Evolutionary conservation across 1,284 basidiomycete genomes (phyloP), one percentile per base, ranked within the genome.

Genomic region (Rhodotorula sp.): DNA sequence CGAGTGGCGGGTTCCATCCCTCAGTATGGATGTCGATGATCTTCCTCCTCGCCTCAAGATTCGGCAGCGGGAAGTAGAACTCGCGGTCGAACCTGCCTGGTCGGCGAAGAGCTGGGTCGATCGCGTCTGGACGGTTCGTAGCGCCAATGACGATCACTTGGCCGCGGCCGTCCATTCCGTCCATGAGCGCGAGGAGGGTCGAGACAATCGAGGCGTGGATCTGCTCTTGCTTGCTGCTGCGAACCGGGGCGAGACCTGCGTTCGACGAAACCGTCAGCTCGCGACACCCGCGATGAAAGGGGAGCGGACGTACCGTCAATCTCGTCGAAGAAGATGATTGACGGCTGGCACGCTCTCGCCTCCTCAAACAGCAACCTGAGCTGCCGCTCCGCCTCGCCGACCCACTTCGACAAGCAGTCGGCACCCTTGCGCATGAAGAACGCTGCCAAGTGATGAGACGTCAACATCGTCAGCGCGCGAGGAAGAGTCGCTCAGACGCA

Each of bases 371-470:
- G 84, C 62, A 99, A 85, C 1, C 96, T 87, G 10, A 99, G 85
- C 80, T 99, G 96, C 6, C 96, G 87, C 79, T 99, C 96, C 3
- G 96, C 96, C 81, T 99, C 96, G 68, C 96, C 96, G 18, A 99
- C 95, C 96, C 96, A 99, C 82, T 99, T 99, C 11, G 93, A 96
- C 34, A 99, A 85, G 75, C 92, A 94, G 80, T 99, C 96, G 30
- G 96, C 96, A 51, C 96, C 96, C 81, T 99, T 99, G 60, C 96
- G 90, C 96, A 99, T 99, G 85, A 97, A 99, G 84, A 99, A 99
- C 3, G 94, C 91, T 93, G 74, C 4, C 26, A 31, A 2, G 15
- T 30, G 30, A 40, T 30, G 40, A 11, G n/a, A 34, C 34, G 13
- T 30, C 31, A 46, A 16, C n/a, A n/a, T 16, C 64, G 60, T 61